Conservation (phyloP, 1,284 basidiomycete genomes). For the Trichosporon coremiiforme region DNA sequence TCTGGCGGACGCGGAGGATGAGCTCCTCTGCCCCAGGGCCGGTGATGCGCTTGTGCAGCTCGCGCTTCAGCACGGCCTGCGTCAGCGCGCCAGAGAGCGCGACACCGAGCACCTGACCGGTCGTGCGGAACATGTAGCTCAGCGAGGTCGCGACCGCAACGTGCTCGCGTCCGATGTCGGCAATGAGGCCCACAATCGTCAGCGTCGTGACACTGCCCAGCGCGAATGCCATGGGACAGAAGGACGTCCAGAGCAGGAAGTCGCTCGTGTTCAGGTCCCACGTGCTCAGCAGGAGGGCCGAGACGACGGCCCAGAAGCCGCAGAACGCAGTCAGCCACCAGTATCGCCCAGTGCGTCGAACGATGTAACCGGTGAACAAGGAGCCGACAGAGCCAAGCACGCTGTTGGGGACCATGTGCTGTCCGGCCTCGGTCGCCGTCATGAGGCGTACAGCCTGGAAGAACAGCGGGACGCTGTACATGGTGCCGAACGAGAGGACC, state of each 20-base stretch:
- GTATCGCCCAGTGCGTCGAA: slow-evolving; percentile 78
- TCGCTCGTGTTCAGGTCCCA: slow-evolving; percentile 60
- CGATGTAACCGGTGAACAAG: slow-evolving; percentile 79
- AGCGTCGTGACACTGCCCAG: slow-evolving; percentile 45
- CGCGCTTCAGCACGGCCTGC: slow-evolving; percentile 70
- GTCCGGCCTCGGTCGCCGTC: slow-evolving; percentile 71
- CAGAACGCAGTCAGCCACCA: slow-evolving; percentile 62
- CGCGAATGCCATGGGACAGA: slow-evolving; percentile 31
- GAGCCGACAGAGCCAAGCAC: slow-evolving; percentile 78
- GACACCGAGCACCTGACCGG: slow-evolving; percentile 86
- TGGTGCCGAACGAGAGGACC: slow-evolving; percentile 75
- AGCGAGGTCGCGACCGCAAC: slow-evolving; percentile 83
- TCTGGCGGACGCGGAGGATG: slow-evolving; percentile 67
- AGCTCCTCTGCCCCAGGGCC: slow-evolving; percentile 66
- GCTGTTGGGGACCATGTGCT: slow-evolving; percentile 84
- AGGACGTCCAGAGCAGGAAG: slow-evolving; percentile 39
- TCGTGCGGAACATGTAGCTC: slow-evolving; percentile 85
- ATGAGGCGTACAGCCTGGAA: slow-evolving; percentile 80
- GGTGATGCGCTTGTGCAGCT: slow-evolving; percentile 71
- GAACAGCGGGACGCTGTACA: slow-evolving; percentile 84
- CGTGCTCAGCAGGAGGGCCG: slow-evolving; percentile 36
- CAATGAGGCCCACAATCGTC: slow-evolving; percentile 70
- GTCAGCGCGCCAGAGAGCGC: slow-evolving; percentile 77
- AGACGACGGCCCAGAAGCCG: slow-evolving; percentile 35
- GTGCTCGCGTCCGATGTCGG: slow-evolving; percentile 74